These are phyloP conservation scores for Podaxis sp. DNA, from an alignment of 768 basidiomycete genomes.

Conservation along the genomic window DNA sequence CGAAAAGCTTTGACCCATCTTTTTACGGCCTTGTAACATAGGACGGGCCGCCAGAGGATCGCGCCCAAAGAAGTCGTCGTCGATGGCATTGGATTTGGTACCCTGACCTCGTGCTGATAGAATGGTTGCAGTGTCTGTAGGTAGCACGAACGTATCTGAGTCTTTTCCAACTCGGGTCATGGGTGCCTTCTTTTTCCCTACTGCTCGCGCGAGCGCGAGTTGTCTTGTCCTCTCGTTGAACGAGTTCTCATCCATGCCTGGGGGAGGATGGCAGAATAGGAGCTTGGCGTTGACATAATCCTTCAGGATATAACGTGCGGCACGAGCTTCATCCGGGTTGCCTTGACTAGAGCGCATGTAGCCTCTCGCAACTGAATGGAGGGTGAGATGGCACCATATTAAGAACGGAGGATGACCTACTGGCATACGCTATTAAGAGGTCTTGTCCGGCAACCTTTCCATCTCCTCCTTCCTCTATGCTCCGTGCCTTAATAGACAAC, in stretches of 20 bases:
- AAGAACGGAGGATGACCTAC: slow-evolving; percentile 50
- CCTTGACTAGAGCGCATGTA: slow-evolving; percentile 93
- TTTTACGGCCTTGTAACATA: slow-evolving; percentile 58
- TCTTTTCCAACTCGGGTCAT: slow-evolving; percentile 81
- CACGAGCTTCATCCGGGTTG: slow-evolving; percentile 94
- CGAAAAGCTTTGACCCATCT: slow-evolving; percentile 59
- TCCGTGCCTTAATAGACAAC: slow-evolving; percentile 62
- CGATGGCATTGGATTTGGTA: slow-evolving; percentile 68
- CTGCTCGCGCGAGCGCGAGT: slow-evolving; percentile 54
- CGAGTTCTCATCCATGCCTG: slow-evolving; percentile 55
- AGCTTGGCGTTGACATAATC: slow-evolving; percentile 97
- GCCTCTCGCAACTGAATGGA: slow-evolving; percentile 82
- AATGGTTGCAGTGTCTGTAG: slow-evolving; percentile 27
- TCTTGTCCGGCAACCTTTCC: slow-evolving; percentile 74
- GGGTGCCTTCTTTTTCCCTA: slow-evolving; percentile 88
- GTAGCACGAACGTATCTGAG: slow-evolving; percentile 77
- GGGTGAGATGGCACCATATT: slow-evolving; percentile 9
- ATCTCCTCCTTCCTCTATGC: slow-evolving; percentile 82
- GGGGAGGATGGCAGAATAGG: slow-evolving; percentile 89
- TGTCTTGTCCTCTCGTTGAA: slow-evolving; percentile 79
- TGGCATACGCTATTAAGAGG: slow-evolving; percentile 86
- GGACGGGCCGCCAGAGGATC: slow-evolving; percentile 55
- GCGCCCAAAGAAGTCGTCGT: slow-evolving; percentile 79
- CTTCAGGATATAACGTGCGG: slow-evolving; percentile 90
- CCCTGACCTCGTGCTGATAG: slow-evolving; percentile 35